phyloP scores from a whole-genome alignment of 2,329 filamentous ascomycete species.

The Sphaerulina vaccinii region DNA sequence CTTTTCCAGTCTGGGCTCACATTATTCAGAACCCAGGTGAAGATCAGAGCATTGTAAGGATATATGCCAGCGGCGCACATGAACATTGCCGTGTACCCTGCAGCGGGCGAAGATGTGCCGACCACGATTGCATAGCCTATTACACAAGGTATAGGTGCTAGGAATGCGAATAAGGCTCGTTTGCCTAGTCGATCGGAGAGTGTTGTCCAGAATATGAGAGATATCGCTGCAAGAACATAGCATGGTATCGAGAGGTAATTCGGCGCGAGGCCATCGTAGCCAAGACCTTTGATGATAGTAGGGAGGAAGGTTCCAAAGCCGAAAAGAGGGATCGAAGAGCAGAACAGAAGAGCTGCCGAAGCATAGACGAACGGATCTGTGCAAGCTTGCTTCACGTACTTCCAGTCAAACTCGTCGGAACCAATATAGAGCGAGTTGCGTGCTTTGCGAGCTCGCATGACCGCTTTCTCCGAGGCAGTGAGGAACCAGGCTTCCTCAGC shows the following conservation, averaged over 20 bases:
- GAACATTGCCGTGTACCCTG: slow-evolving; percentile 8
- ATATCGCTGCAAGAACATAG: slow-evolving; percentile 10
- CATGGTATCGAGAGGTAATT: slow-evolving; percentile 16
- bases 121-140: slow-evolving; percentile 12
- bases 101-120: slow-evolving; percentile 3
- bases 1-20: slow-evolving; percentile 9
- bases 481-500: slow-evolving; percentile 34
- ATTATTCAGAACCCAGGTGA: slow-evolving; percentile 10
- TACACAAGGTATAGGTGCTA: slow-evolving; percentile 9
- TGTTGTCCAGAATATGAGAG: slow-evolving; percentile 8
- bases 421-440: slow-evolving; percentile 36
- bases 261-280: slow-evolving; percentile 14
- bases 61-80: slow-evolving; percentile 12
- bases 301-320: slow-evolving; percentile 15
- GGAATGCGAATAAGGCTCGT: slow-evolving; percentile 8
- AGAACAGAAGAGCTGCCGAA: slow-evolving; percentile 36
- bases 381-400: slow-evolving; percentile 35
- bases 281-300: slow-evolving; percentile 19
- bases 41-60: slow-evolving; percentile 11
- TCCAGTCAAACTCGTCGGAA: slow-evolving; percentile 34
- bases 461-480: slow-evolving; percentile 23
- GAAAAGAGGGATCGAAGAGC: slow-evolving; percentile 19
- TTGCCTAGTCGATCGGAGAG: slow-evolving; percentile 7
- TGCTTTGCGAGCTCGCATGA: slow-evolving; percentile 32
- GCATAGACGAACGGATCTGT: slow-evolving; percentile 37